Evolutionary conservation across 768 basidiomycete species (phyloP), one percentile per base, ranked within the genome.

Genomic region (Coprinopsis cinerea): DNA sequence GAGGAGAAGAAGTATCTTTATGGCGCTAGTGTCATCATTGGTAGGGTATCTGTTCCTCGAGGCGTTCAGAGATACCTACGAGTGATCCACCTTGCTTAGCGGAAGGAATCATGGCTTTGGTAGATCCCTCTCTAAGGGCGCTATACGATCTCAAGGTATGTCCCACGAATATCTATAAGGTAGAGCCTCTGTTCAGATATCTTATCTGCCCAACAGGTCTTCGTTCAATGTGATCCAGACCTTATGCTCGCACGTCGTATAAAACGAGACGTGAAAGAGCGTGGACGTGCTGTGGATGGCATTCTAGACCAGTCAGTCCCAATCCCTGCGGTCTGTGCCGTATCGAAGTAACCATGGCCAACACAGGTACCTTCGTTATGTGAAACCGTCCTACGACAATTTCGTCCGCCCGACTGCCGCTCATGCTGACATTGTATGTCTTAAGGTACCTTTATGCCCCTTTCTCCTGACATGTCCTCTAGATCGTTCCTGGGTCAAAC

Each of bases 241-340:
- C 70, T 98, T 18, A 99, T 99, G 96, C 83, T 99, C 42, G 92
- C 95, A 1, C 81, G 96, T 50, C 81, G 96, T 32, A 86, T 99
- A 47, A 75, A 80, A 54, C 76, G 96, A 48, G 96, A 98, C 59
- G 79, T 90, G 15, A 78, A 82, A 58, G 93, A 99, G 64, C 79
- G 96, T 39, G 91, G 90, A 0, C 72, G 96, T 47, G 82, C 75
- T 48, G 85, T 97, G 0, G 82, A 83, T 2, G 94, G 95, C 1
- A 79, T 97, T 43, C 76, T 97, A 9, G 89, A 93, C 59, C 93
- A 96, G 86, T 90, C 57, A 53, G 78, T 62, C 56, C 42, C 18
- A 28, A 22, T 25, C 28, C 2, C 1, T 28, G 18, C n/a, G 28
- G 17, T 7, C 18, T 1, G 18, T 2, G 22, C 28, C 44, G 10